Base-by-base conservation (phyloP, 2,329 filamentous ascomycete genomes). In the Pyricularia pennisetigena region DNA sequence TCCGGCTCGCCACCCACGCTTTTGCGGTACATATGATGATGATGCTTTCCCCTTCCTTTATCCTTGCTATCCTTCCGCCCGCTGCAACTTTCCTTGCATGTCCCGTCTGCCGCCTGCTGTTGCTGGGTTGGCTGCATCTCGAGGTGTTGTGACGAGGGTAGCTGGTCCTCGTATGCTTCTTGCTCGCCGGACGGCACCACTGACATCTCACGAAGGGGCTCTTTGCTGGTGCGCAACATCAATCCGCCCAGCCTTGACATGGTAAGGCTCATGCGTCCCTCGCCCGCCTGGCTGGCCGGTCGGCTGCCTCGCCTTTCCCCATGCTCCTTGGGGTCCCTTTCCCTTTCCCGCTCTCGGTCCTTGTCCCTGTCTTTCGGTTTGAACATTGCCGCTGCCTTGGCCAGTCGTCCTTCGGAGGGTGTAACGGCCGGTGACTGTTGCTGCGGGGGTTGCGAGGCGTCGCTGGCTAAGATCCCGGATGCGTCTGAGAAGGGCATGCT, bases 321-420 rank as follows among this genome's bases (percentile, higher is more conserved):
- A 69, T 69, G 73, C 23, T 65, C 63, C 63, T 35, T 65, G n/a
- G 16, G 14, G 10, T 66, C 64, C 66, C 57, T 28, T 12, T 67
- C 66, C 59, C 62, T 64, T 61, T 67, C 66, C 54, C 61, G 57
- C n/a, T 67, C 65, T 30, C 61, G 57, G 30, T 67, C 65, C 14
- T 59, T 67, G 12, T 68, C 65, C 9, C 30, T 67, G 12, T 68
- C 65, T 7, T 70, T 72, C 68, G 79, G 72, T 76, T 79, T 75
- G 71, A 88, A 86, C 64, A 81, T 82, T 5, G 84, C 83, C 16
- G 86, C 85, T 1, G 86, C 86, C 16, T 86, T 81, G 8, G 85
- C 87, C 12, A 88, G 73, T 9, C 86, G 79, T 71, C 88, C 86
- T 70, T 88, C 86, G 29, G 74, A 77, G 0, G 85, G 83, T 1